These are phyloP conservation scores for Yamadazyma oceani DNA, from an alignment of 1,139 yeast species.

Conservation along the genomic window DNA sequence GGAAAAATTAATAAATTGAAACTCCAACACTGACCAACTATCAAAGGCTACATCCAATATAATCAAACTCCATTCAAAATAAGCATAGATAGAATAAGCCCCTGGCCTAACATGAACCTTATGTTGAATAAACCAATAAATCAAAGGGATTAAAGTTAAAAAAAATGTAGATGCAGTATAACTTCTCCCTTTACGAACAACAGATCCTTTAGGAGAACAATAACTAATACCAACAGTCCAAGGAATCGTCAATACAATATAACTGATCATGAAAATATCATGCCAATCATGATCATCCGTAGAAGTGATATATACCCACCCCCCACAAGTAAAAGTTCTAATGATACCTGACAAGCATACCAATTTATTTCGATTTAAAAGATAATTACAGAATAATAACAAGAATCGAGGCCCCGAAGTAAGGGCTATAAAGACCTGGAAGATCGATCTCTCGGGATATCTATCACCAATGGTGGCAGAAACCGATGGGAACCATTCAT, in stretches of 20 bases:
- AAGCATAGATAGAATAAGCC: slow-evolving; percentile 93
- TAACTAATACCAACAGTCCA: slow-evolving; percentile 73
- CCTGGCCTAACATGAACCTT: slow-evolving; percentile 86
- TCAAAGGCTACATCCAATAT: slow-evolving; percentile 83
- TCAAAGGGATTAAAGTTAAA: slow-evolving; percentile 69
- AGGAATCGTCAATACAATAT: slow-evolving; percentile 85
- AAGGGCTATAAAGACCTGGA: slow-evolving; percentile 79
- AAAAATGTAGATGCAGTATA: slow-evolving; percentile 63
- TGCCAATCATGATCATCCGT: slow-evolving; percentile 97
- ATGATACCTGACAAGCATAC: slow-evolving; percentile 55
- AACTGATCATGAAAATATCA: slow-evolving; percentile 90
- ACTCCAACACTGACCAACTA: slow-evolving; percentile 73
- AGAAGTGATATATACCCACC: slow-evolving; percentile 96
- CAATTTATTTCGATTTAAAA: slow-evolving; percentile 31
- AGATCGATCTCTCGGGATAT: slow-evolving; percentile 91
- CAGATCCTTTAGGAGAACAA: slow-evolving; percentile 50
- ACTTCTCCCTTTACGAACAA: slow-evolving; percentile 53
- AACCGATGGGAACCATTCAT: slow-evolving; percentile 98
- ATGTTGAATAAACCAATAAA: slow-evolving; percentile 90
- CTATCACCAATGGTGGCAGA: slow-evolving; percentile 96
- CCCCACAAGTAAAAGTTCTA: slow-evolving; percentile 94
- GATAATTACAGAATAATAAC: slow-evolving; percentile 61
- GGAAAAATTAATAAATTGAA: slow-evolving; percentile 52
- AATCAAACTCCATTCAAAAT: slow-evolving; percentile 90
- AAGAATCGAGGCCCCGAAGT: slow-evolving; percentile 87